phyloP scores from a whole-genome alignment of 2,329 filamentous ascomycete species.

The Aspergillus pseudoviridinutans region DNA sequence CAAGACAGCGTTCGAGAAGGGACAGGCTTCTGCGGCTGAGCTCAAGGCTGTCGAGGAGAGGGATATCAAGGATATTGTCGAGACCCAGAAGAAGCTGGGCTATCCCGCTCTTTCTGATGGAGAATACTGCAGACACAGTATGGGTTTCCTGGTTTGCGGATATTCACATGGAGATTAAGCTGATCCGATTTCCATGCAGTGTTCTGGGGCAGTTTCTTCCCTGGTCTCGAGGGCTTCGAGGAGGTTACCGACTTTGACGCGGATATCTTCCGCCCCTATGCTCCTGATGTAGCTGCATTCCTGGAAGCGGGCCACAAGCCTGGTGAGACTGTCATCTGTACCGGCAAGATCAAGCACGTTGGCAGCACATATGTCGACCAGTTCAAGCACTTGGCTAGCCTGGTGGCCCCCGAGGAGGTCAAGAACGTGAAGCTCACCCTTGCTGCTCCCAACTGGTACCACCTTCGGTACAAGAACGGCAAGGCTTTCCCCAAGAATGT shows the following conservation, averaged over 20 bases:
- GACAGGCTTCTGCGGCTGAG: conserved; percentile 51
- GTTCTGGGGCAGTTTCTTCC: conserved; percentile 57
- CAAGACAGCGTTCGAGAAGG: conserved; percentile 54
- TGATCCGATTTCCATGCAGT: conserved; percentile 26
- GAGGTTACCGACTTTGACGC: conserved; percentile 47
- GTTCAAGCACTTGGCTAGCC: conserved; percentile 56
- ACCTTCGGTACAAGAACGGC: conserved; percentile 58
- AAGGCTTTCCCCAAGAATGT: conserved; percentile 54
- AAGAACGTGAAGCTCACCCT: conserved; percentile 66
- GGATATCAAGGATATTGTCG: conserved; percentile 62
- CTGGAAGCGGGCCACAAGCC: conserved; percentile 56
- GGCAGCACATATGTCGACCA: conserved; percentile 56
- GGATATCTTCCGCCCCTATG: conserved; percentile 55
- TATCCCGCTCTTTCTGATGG: conserved; percentile 64
- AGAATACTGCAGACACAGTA: conserved; percentile 56
- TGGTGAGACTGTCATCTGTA: conserved; percentile 54
- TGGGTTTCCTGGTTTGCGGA: conserved; percentile 1
- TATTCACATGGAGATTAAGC: not conserved
- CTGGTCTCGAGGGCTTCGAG: conserved; percentile 52
- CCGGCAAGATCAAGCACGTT: conserved; percentile 55
- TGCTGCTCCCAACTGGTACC: conserved; percentile 66
- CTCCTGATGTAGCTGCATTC: conserved; percentile 61
- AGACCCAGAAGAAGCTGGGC: conserved; percentile 60
- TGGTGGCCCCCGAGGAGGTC: conserved; percentile 58
- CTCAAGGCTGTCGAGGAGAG: conserved; percentile 61